Base-by-base conservation (phyloP, 805 yeast species). In the Schizosaccharomyces cryophilus region DNA sequence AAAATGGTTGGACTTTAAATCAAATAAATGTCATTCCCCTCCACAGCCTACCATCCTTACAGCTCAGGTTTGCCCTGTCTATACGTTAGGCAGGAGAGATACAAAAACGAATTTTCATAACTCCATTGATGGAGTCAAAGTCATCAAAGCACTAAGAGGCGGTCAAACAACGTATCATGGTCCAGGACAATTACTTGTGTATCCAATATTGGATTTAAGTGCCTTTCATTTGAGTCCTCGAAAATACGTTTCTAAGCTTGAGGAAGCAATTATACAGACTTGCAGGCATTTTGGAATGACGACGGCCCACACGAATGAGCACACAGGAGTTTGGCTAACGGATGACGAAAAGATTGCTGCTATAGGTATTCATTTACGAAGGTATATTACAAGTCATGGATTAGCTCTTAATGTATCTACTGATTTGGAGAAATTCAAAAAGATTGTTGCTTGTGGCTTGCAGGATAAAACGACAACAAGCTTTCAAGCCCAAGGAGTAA, bases 81-180 rank as follows among this genome's bases (percentile, higher is more conserved):
- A 87, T 68, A 90, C 98, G 0, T 90, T 94, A 13, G 99, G 99
- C 1, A 81, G 89, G 66, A 77, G 95, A 64, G 85, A 88, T 69
- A 78, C 78, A 64, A 76, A 77, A 38, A 75, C 26, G 13, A 21
- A 35, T 5, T 17, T 30, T 65, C 62, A 47, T 11, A 69, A 38
- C 58, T 66, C 2, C 24, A 62, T 51, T 17, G 58, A 65, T 62
- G 65, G 61, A 11, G 83, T 88, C 17, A 75, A 76, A 38, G 85
- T 80, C 67, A 77, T 82, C n/a, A 90, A 86, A 66, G 78, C 93
- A 0, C 81, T 81, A 61, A 75, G 99, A 64, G 99, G 99, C 17
- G 99, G 99, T 0, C 95, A 93, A 69, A 80, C 93, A 0, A 93
- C 98, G 0, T 93, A 86, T 75, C 99, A 93, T 72, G 97, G 97